Evolutionary conservation across 306 rosid genomes (phyloP), one percentile per base, ranked within the genome.

Genomic region (Coriaria nepalensis): DNA sequence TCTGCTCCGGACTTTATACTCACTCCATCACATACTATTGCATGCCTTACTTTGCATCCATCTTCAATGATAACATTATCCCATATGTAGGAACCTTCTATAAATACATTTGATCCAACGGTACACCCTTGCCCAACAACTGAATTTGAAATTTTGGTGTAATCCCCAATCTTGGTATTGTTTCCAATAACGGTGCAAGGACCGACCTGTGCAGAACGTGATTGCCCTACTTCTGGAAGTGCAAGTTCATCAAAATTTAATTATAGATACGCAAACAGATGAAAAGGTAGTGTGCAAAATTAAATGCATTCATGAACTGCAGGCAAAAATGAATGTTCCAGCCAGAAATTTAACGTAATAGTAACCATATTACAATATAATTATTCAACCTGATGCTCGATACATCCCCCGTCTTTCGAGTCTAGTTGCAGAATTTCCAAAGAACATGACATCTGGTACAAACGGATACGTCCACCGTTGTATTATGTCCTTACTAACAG

Each of bases 391-490:
- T 20, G 81, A 69, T 63, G 83, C 98, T 69, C 87, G 75, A 68
- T 92, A 82, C 74, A 85, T 92, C 52, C 96, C 98, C 56, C 53
- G 93, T 59, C 98, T 75, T 68, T 82, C 96, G 57, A 85, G 79
- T 73, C 82, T 92, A 54, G 62, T 61, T 32, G 69, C 48, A 48
- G 93, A 61, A 43, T 68, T 74, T 52, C 83, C 93, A 68, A 69
- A 79, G 61, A 69, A 82, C 77, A 53, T 86, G 49, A 85, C 80
- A 75, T 92, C 98, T 35, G 98, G 96, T 55, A 85, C 98, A 50
- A 85, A 65, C 45, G 98, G 98, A 69, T 81, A 92, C 10, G 98
- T 82, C 98, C 98, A 92, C 57, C 98, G 74, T 61, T 85, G 98
- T 63, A 92, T 92, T 65, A 92, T 82, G 74, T 92, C 98, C 71